Percentiles rank a stretch among this genome's conserved stretches.
Evolutionary conservation across 163 green algal genomes (phyloP).

Genomic region (Scenedesmus sp.): DNA sequence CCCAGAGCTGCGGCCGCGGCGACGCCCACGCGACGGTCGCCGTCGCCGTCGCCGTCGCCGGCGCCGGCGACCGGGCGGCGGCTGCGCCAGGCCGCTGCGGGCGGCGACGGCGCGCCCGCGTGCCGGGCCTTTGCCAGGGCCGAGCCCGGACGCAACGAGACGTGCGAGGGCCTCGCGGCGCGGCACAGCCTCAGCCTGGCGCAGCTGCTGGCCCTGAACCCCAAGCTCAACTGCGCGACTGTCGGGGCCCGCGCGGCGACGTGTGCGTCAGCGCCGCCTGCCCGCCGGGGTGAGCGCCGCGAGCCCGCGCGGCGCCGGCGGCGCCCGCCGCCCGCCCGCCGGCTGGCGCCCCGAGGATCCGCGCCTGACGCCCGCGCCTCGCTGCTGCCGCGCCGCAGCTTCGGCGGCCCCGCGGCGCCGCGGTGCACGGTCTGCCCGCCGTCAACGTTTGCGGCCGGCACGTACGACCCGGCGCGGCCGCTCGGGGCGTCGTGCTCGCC

Average conservation of each 20-base stretch:
- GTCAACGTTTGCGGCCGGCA: background rate
- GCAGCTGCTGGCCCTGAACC: background rate
- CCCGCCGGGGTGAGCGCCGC: background rate
- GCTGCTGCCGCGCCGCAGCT: background rate
- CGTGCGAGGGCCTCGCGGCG: background rate
- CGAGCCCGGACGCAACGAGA: background rate
- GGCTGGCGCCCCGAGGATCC: background rate
- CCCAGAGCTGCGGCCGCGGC: no score
- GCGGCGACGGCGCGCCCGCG: no score
- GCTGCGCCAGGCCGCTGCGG: no score
- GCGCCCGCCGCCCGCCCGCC: no score
- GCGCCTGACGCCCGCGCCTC: background rate
- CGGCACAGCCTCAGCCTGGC: background rate
- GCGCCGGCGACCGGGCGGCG: no score
- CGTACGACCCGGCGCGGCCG: background rate
- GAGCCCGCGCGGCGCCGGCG: no score
- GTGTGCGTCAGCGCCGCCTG: constrained; percentile 6
- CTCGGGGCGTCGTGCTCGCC: background rate
- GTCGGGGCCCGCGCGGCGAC: background rate
- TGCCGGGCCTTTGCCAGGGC: no score
- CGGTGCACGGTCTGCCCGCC: background rate
- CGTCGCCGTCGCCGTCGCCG: no score
- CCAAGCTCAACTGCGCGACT: constrained; percentile 4
- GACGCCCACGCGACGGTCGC: no score
- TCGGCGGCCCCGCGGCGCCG: background rate